Conservation (phyloP, 345 rosid species). For the Moringa oleifera region DNA sequence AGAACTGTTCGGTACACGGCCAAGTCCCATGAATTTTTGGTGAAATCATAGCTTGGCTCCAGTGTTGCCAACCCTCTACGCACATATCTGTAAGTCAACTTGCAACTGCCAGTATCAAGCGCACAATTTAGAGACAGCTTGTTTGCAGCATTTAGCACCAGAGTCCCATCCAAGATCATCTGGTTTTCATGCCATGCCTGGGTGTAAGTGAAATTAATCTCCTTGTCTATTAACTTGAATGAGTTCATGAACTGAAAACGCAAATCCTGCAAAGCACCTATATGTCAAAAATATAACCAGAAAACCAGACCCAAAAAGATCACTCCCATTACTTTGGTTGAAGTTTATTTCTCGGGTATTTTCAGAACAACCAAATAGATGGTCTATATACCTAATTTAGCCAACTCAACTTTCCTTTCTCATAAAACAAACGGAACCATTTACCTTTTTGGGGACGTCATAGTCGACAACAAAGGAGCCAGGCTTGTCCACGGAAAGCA, state of each 20-base stretch:
- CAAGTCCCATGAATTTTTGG: conserved; percentile 32
- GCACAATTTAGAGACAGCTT: conserved; percentile 26
- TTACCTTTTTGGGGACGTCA: conserved; percentile 11
- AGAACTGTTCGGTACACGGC: conserved; percentile 26
- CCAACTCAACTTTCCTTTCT: too few relatives aligned
- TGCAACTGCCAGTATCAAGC: conserved; percentile 20
- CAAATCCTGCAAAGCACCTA: conserved; percentile 21
- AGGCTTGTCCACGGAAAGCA: conserved; percentile 13
- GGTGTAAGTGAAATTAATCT: conserved; percentile 28
- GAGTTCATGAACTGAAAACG: conserved; percentile 35
- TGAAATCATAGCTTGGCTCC: conserved; percentile 34
- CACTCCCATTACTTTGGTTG: too few relatives aligned
- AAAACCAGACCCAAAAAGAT: not conserved
- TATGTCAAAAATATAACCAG: too few relatives aligned
- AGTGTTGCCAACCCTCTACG: conserved; percentile 20
- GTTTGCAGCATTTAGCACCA: conserved; percentile 20
- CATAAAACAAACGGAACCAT: not conserved
- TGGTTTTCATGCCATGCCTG: conserved; percentile 18
- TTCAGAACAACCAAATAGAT: not conserved
- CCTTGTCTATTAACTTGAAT: conserved; percentile 20
- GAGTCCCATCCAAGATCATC: conserved; percentile 27
- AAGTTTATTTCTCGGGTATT: not conserved
- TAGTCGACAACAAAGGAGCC: conserved; percentile 15
- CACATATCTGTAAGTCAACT: conserved; percentile 28
- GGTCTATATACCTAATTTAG: too few relatives aligned